phyloP scores from a whole-genome alignment of 805 yeast species.

The Tetrapisispora namnaoensis region DNA sequence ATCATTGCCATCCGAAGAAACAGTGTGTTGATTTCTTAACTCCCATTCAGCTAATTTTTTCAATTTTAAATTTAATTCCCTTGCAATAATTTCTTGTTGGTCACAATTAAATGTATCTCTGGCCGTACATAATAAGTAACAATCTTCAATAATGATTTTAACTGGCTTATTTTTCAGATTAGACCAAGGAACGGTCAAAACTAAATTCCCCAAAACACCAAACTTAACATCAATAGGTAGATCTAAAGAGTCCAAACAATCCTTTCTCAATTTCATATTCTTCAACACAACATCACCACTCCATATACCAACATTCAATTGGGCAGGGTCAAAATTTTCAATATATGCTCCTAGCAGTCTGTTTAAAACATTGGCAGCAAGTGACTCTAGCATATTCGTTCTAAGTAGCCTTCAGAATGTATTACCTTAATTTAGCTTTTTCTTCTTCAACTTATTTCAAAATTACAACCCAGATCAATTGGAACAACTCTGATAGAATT shows the following conservation, averaged over 20 bases:
- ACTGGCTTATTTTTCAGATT: conserved; percentile 89
- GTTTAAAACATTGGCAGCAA: conserved; percentile 29
- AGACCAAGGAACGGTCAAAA: conserved; percentile 94
- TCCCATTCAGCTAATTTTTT: conserved; percentile 60
- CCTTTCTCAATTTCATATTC: conserved; percentile 71
- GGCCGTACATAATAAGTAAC: conserved; percentile 74
- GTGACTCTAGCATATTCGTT: conserved; percentile 26
- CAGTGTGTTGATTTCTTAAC: conserved; percentile 37
- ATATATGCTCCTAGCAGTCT: conserved; percentile 45
- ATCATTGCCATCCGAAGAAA: conserved; percentile 25
- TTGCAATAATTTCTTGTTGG: conserved; percentile 48
- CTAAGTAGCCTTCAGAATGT: not conserved
- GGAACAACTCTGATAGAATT: no score
- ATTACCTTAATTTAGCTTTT: no score
- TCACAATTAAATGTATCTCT: conserved; percentile 49
- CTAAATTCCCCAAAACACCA: conserved; percentile 84
- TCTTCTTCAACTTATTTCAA: no score
- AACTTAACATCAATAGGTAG: conserved; percentile 80
- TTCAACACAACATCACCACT: conserved; percentile 87
- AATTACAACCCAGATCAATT: no score
- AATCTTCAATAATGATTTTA: conserved; percentile 76
- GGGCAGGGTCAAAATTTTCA: conserved; percentile 92
- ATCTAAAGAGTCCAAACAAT: conserved; percentile 76
- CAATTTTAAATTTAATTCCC: conserved; percentile 56
- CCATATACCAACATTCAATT: conserved; percentile 93